Evolutionary conservation across 2,329 filamentous ascomycete genomes (phyloP), one percentile per base, ranked within the genome.

Genomic region (Bretziella fagacearum): DNA sequence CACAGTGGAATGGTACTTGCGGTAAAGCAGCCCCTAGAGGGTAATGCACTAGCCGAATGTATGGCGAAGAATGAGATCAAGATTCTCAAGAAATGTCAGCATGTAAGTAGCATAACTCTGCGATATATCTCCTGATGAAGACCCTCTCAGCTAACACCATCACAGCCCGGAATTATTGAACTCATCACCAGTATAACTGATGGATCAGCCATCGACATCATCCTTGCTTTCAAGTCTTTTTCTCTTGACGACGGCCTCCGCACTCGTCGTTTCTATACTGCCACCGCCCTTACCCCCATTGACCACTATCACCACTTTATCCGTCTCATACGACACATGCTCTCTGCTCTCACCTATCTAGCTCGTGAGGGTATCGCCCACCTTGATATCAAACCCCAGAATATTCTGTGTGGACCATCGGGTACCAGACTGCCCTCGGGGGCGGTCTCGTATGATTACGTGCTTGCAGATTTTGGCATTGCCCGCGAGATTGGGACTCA

Each of bases 351-450:
- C 11, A 15, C 17, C 8, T 50, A 44, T 18, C 22, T 50, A 2
- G 22, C 26, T 15, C 22, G 18, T 6, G n/a, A 7, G 11, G 13
- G 26, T 11, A 25, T 50, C 32, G 44, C 42, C 13, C 48, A 50
- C 32, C 18, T 25, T 25, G 48, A 50, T 20, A 47, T 50, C 32
- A 50, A 50, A 17, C 39, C 44, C 15, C 26, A 10, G 20, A 50
- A 50, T 18, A 47, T 50, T n/a, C 44, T 50, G 13, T 47, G 40
- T 18, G 32, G 27, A 27, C n/a, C n/a, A n/a, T n/a, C n/a, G n/a
- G 25, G 11, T 20, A 42, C 3, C 11, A 15, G 11, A 27, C 15
- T 17, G 20, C 18, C 8, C n/a, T 15, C 5, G 15, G 11, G 20
- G 39, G 15, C 15, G 15, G 15, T 15, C 33, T 15, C 10, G 33